Base-by-base conservation (phyloP, 2,329 filamentous ascomycete species). In the Huntiella omanensis region DNA sequence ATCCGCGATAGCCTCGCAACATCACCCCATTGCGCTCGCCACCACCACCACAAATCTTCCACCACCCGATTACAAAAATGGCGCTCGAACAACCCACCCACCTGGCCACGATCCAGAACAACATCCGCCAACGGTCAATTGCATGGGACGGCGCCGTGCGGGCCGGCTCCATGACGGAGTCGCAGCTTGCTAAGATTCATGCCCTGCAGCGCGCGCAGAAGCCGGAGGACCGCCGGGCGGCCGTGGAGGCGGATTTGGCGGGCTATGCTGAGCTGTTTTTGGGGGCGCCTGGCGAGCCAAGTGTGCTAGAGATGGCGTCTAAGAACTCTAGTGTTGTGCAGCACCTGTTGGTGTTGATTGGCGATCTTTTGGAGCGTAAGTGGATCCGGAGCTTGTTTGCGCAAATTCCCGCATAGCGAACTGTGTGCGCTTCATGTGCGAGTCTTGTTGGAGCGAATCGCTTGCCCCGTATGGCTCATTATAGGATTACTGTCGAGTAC, bases 91-190 rank as follows among this genome's bases (percentile, higher is more conserved):
- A 85, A 55, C 87, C 87, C 50, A 83, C 83, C 50, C 95, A 95
- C 64, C 77, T 77, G 49, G 66, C 67, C 59, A 88, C 85, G 55
- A 73, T 95, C 55, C 87, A 94, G 69, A 92, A 84, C 75, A 96
- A 96, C 70, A 94, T 96, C 62, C 84, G 91, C 59, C 82, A 84
- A 59, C 77, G 91, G 55, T 87, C 87, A 53, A 94, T 98, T 64
- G 87, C 88, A 49, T 98, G 91, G 91, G 88, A 96, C 64, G 88
- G 88, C 57, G 87, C 88, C 57, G 85, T 93, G 54, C 77, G 91
- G 62, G 85, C 85, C 55, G 85, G 87, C 62, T 91, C 85, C 58
- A 83, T 98, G 64, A 93, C 83, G 49, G 88, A 96, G 55, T 80
- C 83, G 55, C 88, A 98, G 64, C 75, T 95, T 55, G 83, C 82